Evolutionary conservation across 2,329 filamentous ascomycete species (phyloP), one percentile per base, ranked within the genome.

Genomic region (Botrytis fabae): DNA sequence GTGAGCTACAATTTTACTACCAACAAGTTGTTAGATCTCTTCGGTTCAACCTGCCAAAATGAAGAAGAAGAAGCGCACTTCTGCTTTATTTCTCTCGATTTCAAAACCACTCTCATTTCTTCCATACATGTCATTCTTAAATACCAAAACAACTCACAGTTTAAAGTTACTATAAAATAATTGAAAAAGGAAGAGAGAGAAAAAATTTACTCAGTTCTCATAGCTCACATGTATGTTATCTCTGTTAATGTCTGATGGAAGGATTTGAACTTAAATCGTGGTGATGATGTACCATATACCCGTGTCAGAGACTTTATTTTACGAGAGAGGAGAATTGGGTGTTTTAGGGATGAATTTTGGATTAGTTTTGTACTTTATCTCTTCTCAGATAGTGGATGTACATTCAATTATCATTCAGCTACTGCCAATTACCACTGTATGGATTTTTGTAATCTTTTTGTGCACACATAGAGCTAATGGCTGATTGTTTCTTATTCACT

Each of bases 401-500:
- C 10, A 14, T 48, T 44, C 1, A 2, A n/a, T 2, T 2, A 16
- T 25, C 46, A 25, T 48, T 35, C 25, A 4, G 4, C 51, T 12
- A 20, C 1, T n/a, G 2, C 6, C 14, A 28, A 4, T 10, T 12
- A 4, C 12, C 38, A 10, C 28, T 16, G 20, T n/a, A 9, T 18
- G 1, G 10, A 9, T n/a, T n/a, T 1, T 0, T 22, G 32, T 2
- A 20, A 14, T 8, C 12, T 2, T 2, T 28, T 4, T 14, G 8
- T 1, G 16, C 18, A 28, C 16, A 51, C 4, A n/a, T 0, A 40
- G 0, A 0, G n/a, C 7, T 6, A 12, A 28, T 38, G 6, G 1
- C 8, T 40, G 3, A 1, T 16, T 28, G 4, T 54, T n/a, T 12
- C 5, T 66, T 16, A 51, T 38, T 51, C 42, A 54, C 35, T 18